These are phyloP conservation scores for Pachysolen tannophilus DNA, from an alignment of 805 yeast genomes.

Conservation along the genomic window DNA sequence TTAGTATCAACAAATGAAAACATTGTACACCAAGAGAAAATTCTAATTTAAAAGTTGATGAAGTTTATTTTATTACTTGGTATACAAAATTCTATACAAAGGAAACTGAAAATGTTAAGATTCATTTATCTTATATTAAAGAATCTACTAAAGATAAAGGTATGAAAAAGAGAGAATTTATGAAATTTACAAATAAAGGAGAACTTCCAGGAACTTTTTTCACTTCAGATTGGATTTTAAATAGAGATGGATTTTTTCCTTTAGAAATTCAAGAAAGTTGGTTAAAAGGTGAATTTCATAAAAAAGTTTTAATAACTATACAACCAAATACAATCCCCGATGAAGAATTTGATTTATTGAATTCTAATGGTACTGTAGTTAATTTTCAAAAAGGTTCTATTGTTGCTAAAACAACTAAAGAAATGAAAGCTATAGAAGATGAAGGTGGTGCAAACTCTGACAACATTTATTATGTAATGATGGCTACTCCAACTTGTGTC, in stretches of 20 bases:
- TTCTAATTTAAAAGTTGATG: conserved; percentile 44
- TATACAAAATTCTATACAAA: conserved; percentile 54
- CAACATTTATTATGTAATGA: conserved; percentile 46
- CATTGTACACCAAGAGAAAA: conserved; percentile 74
- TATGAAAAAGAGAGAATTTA: conserved; percentile 31
- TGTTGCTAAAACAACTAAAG: conserved; percentile 37
- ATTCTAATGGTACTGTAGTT: conserved; percentile 30
- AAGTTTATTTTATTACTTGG: conserved; percentile 77
- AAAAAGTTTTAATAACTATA: conserved; percentile 54
- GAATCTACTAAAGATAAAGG: conserved; percentile 53
- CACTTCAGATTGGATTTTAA: conserved; percentile 63
- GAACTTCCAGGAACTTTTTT: conserved; percentile 39
- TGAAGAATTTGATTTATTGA: conserved; percentile 53
- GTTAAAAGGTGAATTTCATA: conserved; percentile 46
- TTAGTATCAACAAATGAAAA: too few species aligned
- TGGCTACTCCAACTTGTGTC: conserved; percentile 64
- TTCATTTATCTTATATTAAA: conserved; percentile 60
- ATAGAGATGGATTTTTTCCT: conserved; percentile 55
- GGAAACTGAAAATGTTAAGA: conserved; percentile 49
- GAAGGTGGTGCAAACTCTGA: conserved; percentile 31
- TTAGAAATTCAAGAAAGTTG: conserved; percentile 55
- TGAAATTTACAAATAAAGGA: conserved; percentile 16
- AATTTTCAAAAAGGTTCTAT: conserved; percentile 44
- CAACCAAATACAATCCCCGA: conserved; percentile 65
- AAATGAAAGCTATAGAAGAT: conserved; percentile 22